phyloP scores from a whole-genome alignment of 1,284 basidiomycete species.

The Gomphus sp. region DNA sequence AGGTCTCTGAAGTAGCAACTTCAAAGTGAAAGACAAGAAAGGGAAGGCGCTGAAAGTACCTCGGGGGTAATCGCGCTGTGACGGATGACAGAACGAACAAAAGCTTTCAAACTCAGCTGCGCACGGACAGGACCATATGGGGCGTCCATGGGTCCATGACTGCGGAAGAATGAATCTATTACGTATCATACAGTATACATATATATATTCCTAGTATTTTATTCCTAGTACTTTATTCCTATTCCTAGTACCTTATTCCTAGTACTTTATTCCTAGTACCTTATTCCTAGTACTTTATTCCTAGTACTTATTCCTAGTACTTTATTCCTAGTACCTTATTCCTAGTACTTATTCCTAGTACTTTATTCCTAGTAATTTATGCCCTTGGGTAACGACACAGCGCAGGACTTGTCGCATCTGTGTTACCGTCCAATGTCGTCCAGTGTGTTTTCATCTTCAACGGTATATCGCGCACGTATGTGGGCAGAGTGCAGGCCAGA shows the following conservation, averaged over 20 bases:
- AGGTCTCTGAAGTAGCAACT: not conserved
- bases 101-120: slow-evolving; percentile 6
- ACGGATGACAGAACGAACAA: slow-evolving; percentile 11
- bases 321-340: too few relatives aligned
- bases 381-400: slow-evolving; percentile 1
- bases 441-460: not conserved
- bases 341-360: too few relatives aligned
- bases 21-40: not conserved
- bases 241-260: too few relatives aligned
- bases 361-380: not conserved
- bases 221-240: too few relatives aligned
- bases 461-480: not conserved
- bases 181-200: not conserved
- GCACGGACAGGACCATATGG: slow-evolving; percentile 4
- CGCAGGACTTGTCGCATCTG: not conserved
- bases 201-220: not conserved
- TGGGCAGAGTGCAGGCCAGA: not conserved
- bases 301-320: too few relatives aligned
- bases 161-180: not conserved
- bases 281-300: too few relatives aligned
- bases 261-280: too few relatives aligned
- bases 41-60: not conserved
- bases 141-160: not conserved
- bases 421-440: not conserved
- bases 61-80: slow-evolving; percentile 10